Base-by-base conservation (phyloP, 257 asterid genomes). In the Solanum neorickii region DNA sequence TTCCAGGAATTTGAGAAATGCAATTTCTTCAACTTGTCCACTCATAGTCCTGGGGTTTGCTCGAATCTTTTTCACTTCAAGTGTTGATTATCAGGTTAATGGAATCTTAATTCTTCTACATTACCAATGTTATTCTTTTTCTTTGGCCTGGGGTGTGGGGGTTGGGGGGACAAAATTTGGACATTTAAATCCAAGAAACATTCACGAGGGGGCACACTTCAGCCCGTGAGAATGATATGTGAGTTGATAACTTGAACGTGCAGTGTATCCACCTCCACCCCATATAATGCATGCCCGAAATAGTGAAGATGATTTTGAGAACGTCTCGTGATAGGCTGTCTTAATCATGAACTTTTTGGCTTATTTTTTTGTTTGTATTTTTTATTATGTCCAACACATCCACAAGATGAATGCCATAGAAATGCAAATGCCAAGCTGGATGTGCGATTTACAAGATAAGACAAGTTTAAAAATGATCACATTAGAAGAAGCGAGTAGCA, bases 41-140 rank as follows among this genome's bases (percentile, higher is more conserved):
- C 93, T 95, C 75, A 92, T 95, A 87, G 59, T 97, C 87, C 91
- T 97, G 89, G 98, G 99, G n/a, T 92, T 94, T 92, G 98, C 94
- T 84, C 95, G 98, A 78, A 94, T 94, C 75, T 85, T 97, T 85
- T 90, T 91, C 89, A 94, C 98, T 73, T 91, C 95, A 70, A 92
- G 98, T 65, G 96, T 95, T 88, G 94, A 95, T 86, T 97, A 97
- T 91, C 98, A 97, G 98, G 99, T 95, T 89, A 39, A 15, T 5
- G 27, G 47, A 86, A 69, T 27, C 47, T 25, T 41, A 68, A 46
- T 68, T 85, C 69, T 47, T 39, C 60, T 47, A 65, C 62, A 84
- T 84, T 60, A 75, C 59, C 59, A 75, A 41, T 75, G 83, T 41
- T 2, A 73, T 37, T 37, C 5, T 23, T 75, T 12, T 75, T 75